Evolutionary conservation across 441 rosid species (phyloP).

Genomic region (Macaranga tanarius): DNA sequence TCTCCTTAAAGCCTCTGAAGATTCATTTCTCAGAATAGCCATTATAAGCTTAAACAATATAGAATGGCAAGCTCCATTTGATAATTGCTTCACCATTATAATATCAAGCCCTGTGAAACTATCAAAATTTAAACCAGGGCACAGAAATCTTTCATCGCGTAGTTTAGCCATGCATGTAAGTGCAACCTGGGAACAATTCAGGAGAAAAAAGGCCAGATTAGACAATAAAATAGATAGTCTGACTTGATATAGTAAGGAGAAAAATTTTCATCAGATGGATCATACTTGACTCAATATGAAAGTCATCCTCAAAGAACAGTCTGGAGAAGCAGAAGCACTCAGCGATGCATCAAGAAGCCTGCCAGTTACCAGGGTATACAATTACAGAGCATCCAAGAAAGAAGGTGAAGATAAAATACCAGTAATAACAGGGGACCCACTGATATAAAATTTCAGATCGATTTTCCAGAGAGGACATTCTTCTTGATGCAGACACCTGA

Average conservation of each 20-base stretch:
- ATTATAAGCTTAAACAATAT: slow-evolving; percentile 80
- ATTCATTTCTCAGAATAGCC: slow-evolving; percentile 85
- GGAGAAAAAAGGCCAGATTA: slow-evolving; percentile 15
- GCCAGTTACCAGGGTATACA: slow-evolving; percentile 36
- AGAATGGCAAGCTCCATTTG: slow-evolving; percentile 93
- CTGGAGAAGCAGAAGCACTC: slow-evolving; percentile 93
- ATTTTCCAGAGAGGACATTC: slow-evolving; percentile 67
- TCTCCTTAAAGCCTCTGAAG: slow-evolving; percentile 97
- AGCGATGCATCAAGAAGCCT: slow-evolving; percentile 94
- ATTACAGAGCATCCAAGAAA: slow-evolving; percentile 28
- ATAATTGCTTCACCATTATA: slow-evolving; percentile 75
- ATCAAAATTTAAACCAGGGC: slow-evolving; percentile 70
- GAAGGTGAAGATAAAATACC: slow-evolving; percentile 14
- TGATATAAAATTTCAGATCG: slow-evolving; percentile 81
- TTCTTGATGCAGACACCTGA: slow-evolving; percentile 84
- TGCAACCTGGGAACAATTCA: slow-evolving; percentile 61
- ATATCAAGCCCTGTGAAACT: slow-evolving; percentile 80
- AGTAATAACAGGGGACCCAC: slow-evolving; percentile 41
- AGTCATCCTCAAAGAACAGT: slow-evolving; percentile 95
- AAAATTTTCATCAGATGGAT: not conserved
- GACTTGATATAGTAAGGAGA: not conserved
- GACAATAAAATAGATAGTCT: slow-evolving; percentile 12
- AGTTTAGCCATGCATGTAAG: slow-evolving; percentile 97
- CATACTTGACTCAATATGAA: slow-evolving; percentile 75
- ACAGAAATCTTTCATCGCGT: slow-evolving; percentile 81